Evolutionary conservation across 2,329 filamentous ascomycete species (phyloP).

Genomic region (Xylaria sp.): DNA sequence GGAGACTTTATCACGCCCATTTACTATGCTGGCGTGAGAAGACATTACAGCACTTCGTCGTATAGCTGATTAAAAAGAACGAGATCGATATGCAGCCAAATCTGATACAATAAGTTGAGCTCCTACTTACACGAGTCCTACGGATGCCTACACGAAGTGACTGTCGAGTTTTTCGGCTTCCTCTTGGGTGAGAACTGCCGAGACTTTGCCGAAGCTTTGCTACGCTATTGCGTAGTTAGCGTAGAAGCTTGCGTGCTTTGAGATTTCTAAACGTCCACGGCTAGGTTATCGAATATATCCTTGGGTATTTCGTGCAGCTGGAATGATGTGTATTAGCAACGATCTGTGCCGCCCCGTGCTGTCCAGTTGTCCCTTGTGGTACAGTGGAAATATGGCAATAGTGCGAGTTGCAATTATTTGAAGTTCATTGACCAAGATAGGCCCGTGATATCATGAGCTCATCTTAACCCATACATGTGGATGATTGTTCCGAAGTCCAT

Average conservation of each 20-base stretch:
- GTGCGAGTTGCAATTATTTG: background rate
- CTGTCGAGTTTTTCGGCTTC: background rate
- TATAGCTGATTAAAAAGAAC: background rate
- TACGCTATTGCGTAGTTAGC: conserved; percentile 11
- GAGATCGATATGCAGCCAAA: background rate
- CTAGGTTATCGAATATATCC: background rate
- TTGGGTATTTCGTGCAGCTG: background rate
- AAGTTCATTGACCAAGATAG: background rate
- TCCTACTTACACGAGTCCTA: too few species aligned
- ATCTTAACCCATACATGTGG: conserved; percentile 27
- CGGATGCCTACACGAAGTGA: background rate
- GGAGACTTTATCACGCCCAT: conserved; percentile 9
- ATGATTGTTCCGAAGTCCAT: conserved; percentile 17
- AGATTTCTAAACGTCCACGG: conserved; percentile 6
- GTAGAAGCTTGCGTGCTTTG: conserved; percentile 21
- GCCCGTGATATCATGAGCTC: conserved; percentile 17
- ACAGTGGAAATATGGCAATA: too few species aligned
- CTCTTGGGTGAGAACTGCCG: conserved; percentile 19
- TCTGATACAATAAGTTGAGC: too few species aligned
- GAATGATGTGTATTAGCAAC: too few species aligned
- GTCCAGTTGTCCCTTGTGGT: too few species aligned
- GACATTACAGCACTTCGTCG: conserved; percentile 2
- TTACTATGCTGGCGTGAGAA: conserved; percentile 2
- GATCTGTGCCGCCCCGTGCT: too few species aligned
- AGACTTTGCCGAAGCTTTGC: conserved; percentile 18